Evolutionary conservation across 345 rosid species (phyloP), one percentile per base, ranked within the genome.

Genomic region (Garcia nutans): DNA sequence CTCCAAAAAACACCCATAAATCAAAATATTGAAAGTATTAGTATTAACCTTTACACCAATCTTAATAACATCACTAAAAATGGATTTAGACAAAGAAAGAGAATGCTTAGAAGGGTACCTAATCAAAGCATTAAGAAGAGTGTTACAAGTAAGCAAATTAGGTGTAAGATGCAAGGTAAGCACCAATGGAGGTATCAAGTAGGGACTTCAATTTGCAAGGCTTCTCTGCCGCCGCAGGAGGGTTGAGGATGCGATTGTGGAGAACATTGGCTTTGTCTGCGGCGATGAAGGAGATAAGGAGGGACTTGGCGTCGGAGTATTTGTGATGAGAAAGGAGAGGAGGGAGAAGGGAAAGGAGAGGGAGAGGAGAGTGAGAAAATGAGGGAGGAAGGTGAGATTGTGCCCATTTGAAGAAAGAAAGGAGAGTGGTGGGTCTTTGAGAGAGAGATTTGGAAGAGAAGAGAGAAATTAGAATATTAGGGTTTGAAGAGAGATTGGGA

Each of bases 1-100:
- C 76, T 82, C 91, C 77, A 90, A 70, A 75, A 98, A 95, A 81
- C 80, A 93, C 42, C 94, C 99, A 76, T 85, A 66, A 78, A 93
- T 84, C 87, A 95, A 80, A 0, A 90, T 80, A 80, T 95, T 91
- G 59, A 91, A 89, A 73, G 88, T 93, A 19, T 73, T 80, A 1
- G 86, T 81, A 79, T 76, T 83, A 19, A 91, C 76, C 28, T 68
- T 68, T 19, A 93, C 88, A 45, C 91, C 91, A 31, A 88, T 74
- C 74, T 76, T 79, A 79, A 85, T 69, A 76, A 75, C 82, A 76
- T 90, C 94, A 68, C 75, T 65, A 71, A 93, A 90, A 69, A 91
- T 82, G 64, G 82, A 78, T 78, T 82, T 86, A 60, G 96, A 89
- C 69, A 78, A 78, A 8, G 62, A 54, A 58, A 91, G 44, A 0